These are phyloP conservation scores for Phytopythium montanum DNA, from an alignment of 352 stramenopile genomes.

Conservation along the genomic window DNA sequence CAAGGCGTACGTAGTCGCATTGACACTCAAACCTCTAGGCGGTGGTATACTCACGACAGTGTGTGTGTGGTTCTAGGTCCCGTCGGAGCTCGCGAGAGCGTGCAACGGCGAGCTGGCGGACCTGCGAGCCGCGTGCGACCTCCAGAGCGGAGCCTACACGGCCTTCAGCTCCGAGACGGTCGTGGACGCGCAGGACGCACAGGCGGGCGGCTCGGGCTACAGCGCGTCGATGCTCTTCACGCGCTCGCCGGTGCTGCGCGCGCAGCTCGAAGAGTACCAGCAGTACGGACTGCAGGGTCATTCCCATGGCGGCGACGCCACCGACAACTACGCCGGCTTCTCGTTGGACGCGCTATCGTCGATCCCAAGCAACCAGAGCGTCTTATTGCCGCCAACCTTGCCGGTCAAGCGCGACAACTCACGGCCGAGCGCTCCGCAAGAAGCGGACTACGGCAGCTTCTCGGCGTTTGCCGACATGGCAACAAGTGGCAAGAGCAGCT, in stretches of 20 bases:
- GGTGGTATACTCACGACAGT: too few species aligned
- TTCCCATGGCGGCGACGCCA: neutral
- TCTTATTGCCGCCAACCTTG: neutral
- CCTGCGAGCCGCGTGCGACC: slow-evolving; percentile 36
- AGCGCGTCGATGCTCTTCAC: slow-evolving; percentile 40
- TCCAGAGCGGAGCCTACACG: slow-evolving; percentile 57
- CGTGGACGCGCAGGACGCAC: slow-evolving; percentile 12
- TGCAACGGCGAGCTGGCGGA: slow-evolving; percentile 56
- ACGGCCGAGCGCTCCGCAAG: neutral
- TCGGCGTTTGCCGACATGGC: slow-evolving; percentile 16
- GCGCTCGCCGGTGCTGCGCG: slow-evolving; percentile 22
- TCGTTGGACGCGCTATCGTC: slow-evolving; percentile 32
- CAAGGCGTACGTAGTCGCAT: too few species aligned
- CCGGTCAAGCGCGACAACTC: neutral
- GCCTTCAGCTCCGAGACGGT: slow-evolving; percentile 65
- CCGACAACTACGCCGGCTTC: slow-evolving; percentile 46
- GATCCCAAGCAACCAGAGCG: slow-evolving; percentile 14
- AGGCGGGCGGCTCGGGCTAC: neutral
- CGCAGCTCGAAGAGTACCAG: slow-evolving; percentile 1
- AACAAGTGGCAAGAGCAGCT: slow-evolving; percentile 12
- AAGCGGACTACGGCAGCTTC: slow-evolving; percentile 47
- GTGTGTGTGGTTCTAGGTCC: slow-evolving; percentile 21
- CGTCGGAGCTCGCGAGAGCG: slow-evolving; percentile 41
- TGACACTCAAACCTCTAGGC: too few species aligned
- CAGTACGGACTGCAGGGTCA: neutral